Evolutionary conservation across 176 grass and related monocot genomes (phyloP).

Genomic region (Carex cristatella): DNA sequence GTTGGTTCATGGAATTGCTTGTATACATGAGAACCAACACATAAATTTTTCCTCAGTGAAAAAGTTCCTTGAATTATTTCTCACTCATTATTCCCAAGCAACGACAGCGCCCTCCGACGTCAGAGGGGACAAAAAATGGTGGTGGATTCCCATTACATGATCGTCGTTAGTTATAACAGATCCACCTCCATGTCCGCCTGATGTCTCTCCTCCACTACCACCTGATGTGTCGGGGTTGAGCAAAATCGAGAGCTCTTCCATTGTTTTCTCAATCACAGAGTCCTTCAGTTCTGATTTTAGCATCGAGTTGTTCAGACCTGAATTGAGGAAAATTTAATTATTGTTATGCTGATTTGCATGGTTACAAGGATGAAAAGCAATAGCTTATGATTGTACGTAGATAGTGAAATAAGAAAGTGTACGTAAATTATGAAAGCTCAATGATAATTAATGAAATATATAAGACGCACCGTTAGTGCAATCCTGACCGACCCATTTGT

Average conservation of each 20-base stretch:
- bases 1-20: not conserved
- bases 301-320: slow-evolving; percentile 2
- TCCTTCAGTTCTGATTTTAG: slow-evolving; percentile 11
- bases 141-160: slow-evolving; percentile 36
- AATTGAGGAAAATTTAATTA: not conserved
- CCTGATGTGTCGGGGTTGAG: slow-evolving; percentile 5
- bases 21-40: not conserved
- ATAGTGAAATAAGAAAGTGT: not conserved
- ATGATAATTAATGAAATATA: no score
- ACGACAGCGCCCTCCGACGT: slow-evolving; percentile 10
- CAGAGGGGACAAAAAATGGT: slow-evolving; percentile 29
- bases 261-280: slow-evolving; percentile 6
- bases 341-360: not conserved
- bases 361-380: not conserved
- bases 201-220: slow-evolving; percentile 26
- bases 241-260: slow-evolving; percentile 16
- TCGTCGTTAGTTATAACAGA: slow-evolving; percentile 53
- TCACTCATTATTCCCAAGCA: not conserved
- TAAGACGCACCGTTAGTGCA: slow-evolving; percentile 13
- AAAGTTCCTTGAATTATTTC: not conserved
- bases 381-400: not conserved
- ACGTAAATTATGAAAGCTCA: not conserved
- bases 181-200: slow-evolving; percentile 31
- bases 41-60: not conserved
- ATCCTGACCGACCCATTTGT: slow-evolving; percentile 10